Evolutionary conservation across 225 moss, liverwort and hornwort species (phyloP), one percentile per base, ranked within the genome.

Genomic region (Physcomitrium patens): DNA sequence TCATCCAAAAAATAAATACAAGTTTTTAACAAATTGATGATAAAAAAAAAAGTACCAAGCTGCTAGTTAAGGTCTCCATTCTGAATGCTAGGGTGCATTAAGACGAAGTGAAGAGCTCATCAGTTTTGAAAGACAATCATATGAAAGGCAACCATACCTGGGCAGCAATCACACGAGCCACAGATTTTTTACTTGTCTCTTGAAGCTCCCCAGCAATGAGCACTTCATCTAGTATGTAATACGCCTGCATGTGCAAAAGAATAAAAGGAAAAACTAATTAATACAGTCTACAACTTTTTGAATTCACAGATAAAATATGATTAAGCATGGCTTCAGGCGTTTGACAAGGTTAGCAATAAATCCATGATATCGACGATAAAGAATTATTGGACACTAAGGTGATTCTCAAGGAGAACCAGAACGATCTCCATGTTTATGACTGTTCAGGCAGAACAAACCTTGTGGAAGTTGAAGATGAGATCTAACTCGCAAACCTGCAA

Each of bases 141-240:
- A 61, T 45, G 70, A 66, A 77, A 64, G 14, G 57, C 43, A 66
- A 52, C 42, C 28, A 31, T 83, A 97, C 97, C 97, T 97, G 97
- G 56, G 97, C 97, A 79, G 94, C 91, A 69, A 97, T 97, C 28
- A 97, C 97, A 78, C 97, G 92, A 56, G 97, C 97, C 57, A 97
- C 97, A 1, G 97, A 97, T 82, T 97, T 97, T 77, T 97, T 97
- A 83, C 97, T 97, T 15, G 97, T 91, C 80, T 97, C 97, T 84
- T 97, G 97, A 75, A 97, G 77, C 82, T 97, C 97, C 81, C 97
- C 97, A 68, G 94, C 97, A 78, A 97, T 97, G 62, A 97, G 90
- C 18, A 97, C 97, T 85, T 97, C 97, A 82, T 97, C 97, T 45
- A 97, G 77, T 31, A 97, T 97, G 69, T 97, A 97, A 75, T 97